These are phyloP conservation scores for Candida dajiaensis DNA, from an alignment of 805 yeast species.

Conservation along the genomic window DNA sequence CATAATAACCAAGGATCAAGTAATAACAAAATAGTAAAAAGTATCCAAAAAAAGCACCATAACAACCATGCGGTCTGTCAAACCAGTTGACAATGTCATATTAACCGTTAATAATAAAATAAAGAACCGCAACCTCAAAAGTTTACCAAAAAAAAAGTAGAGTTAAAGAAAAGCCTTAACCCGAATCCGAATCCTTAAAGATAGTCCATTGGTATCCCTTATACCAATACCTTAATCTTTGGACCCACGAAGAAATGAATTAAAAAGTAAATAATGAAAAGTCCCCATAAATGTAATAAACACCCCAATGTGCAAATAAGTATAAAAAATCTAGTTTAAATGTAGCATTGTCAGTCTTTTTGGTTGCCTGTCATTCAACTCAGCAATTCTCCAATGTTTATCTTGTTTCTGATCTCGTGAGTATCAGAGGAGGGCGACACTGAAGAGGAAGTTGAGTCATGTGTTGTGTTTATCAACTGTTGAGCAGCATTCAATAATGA, in stretches of 20 bases:
- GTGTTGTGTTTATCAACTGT: slow-evolving; percentile 14
- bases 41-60: neutral
- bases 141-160: no score
- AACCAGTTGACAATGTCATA: neutral
- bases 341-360: no score
- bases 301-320: no score
- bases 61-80: neutral
- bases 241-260: no score
- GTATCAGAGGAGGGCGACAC: neutral
- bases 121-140: neutral
- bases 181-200: neutral
- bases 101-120: neutral
- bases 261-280: no score
- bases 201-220: neutral
- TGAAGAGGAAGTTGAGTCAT: neutral
- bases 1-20: neutral
- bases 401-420: neutral
- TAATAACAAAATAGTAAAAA: no score
- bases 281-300: no score
- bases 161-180: no score
- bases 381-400: neutral
- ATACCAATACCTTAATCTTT: neutral
- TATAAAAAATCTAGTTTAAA: neutral
- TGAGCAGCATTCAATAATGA: slow-evolving; percentile 22
- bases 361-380: neutral